These are phyloP conservation scores for Garcia nutans DNA, from an alignment of 345 rosid species.

Conservation along the genomic window DNA sequence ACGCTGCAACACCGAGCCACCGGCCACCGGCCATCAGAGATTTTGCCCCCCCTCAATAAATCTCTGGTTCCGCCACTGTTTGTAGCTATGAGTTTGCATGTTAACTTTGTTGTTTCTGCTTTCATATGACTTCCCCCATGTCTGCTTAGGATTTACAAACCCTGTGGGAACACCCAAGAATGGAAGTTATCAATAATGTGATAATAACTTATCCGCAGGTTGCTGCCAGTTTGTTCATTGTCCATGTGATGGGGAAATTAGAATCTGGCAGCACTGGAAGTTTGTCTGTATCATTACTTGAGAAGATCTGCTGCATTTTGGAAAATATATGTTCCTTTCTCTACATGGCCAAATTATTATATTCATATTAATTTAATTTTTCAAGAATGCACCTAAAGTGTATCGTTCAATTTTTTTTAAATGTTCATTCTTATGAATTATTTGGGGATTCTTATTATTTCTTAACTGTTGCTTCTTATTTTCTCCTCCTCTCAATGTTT, in stretches of 20 bases:
- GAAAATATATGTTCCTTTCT: constrained; percentile 45
- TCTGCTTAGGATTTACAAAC: neutral
- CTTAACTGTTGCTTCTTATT: neutral
- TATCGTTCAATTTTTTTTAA: neutral
- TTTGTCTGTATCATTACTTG: constrained; percentile 60
- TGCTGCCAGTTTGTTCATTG: constrained; percentile 59
- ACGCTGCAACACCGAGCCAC: too few relatives aligned
- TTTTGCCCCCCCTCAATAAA: too few relatives aligned
- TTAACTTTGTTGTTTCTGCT: neutral
- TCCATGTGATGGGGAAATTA: constrained; percentile 67
- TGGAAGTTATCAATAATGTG: neutral
- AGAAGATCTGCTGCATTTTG: constrained; percentile 47
- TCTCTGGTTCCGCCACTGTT: too few relatives aligned
- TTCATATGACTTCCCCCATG: neutral
- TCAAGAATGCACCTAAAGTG: neutral
- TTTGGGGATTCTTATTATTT: neutral
- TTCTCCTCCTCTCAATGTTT: neutral
- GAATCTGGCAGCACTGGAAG: constrained; percentile 58
- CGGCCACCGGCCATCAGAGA: too few relatives aligned
- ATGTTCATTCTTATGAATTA: neutral
- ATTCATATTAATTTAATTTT: neutral
- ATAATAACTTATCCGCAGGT: constrained; percentile 45
- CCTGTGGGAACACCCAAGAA: neutral
- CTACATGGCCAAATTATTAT: constrained; percentile 1
- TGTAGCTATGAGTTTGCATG: neutral